Evolutionary conservation across 176 grass and related monocot species (phyloP).

Genomic region (Ananas comosus): DNA sequence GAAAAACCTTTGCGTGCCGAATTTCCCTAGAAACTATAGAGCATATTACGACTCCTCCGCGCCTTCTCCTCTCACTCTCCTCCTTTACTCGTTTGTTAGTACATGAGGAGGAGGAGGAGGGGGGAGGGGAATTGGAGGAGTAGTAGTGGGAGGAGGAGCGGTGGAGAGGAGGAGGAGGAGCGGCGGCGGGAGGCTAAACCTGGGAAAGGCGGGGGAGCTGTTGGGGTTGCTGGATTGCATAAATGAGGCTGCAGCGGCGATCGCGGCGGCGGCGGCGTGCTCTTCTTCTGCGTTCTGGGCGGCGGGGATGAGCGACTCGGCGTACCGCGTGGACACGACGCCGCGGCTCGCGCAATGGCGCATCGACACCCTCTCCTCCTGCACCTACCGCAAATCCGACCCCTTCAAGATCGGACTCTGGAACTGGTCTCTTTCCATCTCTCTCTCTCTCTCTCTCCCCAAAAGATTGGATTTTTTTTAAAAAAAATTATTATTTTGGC

Average conservation of each 20-base stretch:
- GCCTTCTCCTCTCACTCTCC: background rate
- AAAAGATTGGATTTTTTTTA: background rate
- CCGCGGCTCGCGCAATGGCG: slow-evolving; percentile 85
- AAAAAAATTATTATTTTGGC: background rate
- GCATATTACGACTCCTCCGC: background rate
- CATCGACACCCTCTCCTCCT: slow-evolving; percentile 63
- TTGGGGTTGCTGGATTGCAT: slow-evolving; percentile 84
- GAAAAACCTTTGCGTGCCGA: slow-evolving; percentile 41
- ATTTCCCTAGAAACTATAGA: slow-evolving; percentile 1
- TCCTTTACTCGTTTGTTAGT: background rate
- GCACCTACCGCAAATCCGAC: slow-evolving; percentile 82
- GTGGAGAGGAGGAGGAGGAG: slow-evolving; percentile 34
- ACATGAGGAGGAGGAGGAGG: slow-evolving; percentile 28
- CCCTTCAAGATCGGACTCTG: slow-evolving; percentile 89
- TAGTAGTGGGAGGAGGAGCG: slow-evolving; percentile 22
- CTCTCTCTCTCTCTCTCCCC: no score
- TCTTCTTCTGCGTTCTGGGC: slow-evolving; percentile 12
- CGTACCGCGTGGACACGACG: slow-evolving; percentile 69
- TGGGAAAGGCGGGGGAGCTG: slow-evolving; percentile 68
- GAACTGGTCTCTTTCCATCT: slow-evolving; percentile 52
- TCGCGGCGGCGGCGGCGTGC: slow-evolving; percentile 42
- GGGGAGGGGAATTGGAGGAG: slow-evolving; percentile 24
- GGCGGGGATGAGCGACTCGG: slow-evolving; percentile 46
- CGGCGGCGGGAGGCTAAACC: slow-evolving; percentile 32
- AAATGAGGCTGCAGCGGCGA: slow-evolving; percentile 87